Base-by-base conservation (phyloP, 1,284 basidiomycete species). In the Puccinia novopanici region DNA sequence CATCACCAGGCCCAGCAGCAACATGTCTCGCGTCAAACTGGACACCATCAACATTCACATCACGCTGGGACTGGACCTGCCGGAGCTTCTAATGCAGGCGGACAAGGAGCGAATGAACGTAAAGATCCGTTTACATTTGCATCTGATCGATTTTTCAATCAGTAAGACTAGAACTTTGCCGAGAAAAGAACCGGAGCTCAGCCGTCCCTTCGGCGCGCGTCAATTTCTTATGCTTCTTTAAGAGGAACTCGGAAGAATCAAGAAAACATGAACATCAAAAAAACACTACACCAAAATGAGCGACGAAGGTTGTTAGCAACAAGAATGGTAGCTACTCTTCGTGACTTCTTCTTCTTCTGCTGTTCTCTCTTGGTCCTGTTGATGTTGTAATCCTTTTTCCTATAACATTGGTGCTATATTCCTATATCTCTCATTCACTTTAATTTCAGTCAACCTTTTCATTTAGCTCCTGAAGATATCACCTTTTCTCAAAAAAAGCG, bases 41-140 rank as follows among this genome's bases (percentile, higher is more conserved):
- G 61, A 27, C 75, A 76, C 48, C 59, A 76, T 52, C 75, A 76
- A 13, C 75, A 76, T 27, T 71, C 57, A 24, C 76, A 70, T 55
- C 70, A 72, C 45, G 27, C 57, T 48, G 70, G 59, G 17, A 48
- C 45, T 48, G 74, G 48, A 12, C 67, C 54, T n/a, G 15, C 54
- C 19, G 76, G 75, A 3, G 34, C 54, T 22, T 67, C 63, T 61
- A 55, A 54, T 40, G 59, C 19, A 40, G 73, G 54, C 30, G 73
- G 55, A 40, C 73, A 75, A 68, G 75, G 75, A 30, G 63, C 61
- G 27, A 77, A 77, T 57, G 78, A 80, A 12, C 78, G 78, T n/a
- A 80, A 80, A 65, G 78, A 80, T 45, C 78, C 78, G 37, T 80
- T 80, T 67, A 40, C 70, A 57, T 80, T 73, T 65, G 57, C 78